These are phyloP conservation scores for Solanum okadae DNA, from an alignment of 257 asterid genomes.

Conservation along the genomic window DNA sequence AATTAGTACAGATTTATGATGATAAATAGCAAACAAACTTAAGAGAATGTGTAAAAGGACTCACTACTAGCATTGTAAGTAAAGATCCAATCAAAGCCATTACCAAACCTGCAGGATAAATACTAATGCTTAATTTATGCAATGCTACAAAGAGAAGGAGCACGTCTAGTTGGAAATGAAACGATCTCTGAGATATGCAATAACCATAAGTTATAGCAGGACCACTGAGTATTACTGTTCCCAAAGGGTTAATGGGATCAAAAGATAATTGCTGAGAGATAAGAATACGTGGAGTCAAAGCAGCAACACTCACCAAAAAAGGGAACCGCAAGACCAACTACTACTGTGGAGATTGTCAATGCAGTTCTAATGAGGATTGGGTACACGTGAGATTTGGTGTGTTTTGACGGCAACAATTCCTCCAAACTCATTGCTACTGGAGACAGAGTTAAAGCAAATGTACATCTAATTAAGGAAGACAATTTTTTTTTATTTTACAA, in stretches of 20 bases:
- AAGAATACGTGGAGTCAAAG: background rate
- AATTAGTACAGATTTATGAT: background rate
- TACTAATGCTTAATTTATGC: background rate
- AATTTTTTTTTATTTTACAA: background rate
- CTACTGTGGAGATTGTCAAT: constrained; percentile 47
- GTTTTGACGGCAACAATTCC: constrained; percentile 56
- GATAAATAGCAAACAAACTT: background rate
- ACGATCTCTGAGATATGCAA: background rate
- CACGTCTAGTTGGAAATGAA: background rate
- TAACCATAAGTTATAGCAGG: background rate
- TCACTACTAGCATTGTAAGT: constrained; percentile 79
- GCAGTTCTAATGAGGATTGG: constrained; percentile 55
- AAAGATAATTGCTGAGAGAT: background rate
- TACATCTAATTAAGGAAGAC: constrained; percentile 34
- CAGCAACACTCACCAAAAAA: constrained; percentile 41
- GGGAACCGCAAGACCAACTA: constrained; percentile 58
- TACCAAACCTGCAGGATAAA: constrained; percentile 40
- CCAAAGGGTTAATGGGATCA: background rate
- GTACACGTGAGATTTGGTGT: constrained; percentile 29
- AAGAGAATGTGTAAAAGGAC: constrained; percentile 5
- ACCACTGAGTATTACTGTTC: background rate
- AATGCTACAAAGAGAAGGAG: background rate
- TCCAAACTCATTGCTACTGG: constrained; percentile 81
- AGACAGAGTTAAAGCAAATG: constrained; percentile 65
- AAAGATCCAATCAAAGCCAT: constrained; percentile 70